Percentiles rank a stretch among this genome's conserved stretches.
Conservation (phyloP, 2,329 filamentous ascomycete genomes). For the Alternaria novae-zelandiae region DNA sequence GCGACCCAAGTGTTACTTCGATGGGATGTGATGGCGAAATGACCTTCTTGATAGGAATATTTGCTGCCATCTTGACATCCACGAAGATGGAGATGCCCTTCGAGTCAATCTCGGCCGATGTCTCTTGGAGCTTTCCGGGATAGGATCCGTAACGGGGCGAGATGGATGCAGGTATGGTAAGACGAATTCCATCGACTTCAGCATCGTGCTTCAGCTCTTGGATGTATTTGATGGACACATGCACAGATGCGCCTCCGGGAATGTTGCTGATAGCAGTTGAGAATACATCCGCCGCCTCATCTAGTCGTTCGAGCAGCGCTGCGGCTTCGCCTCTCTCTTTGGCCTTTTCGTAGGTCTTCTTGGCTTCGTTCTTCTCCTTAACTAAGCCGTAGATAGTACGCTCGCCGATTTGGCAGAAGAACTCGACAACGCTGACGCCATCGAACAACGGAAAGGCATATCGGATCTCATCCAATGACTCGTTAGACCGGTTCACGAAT, state of each 20-base stretch:
- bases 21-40: conserved; percentile 9
- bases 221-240: conserved; percentile 7
- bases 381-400: conserved; percentile 10
- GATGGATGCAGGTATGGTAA: conserved; percentile 1
- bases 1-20: conserved; percentile 5
- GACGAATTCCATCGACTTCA: conserved; percentile 7
- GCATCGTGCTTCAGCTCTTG: conserved; percentile 11
- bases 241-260: neutral
- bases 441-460: conserved; percentile 11
- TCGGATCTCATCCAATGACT: conserved; percentile 3
- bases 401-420: conserved; percentile 3
- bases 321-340: conserved; percentile 1
- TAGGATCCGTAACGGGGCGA: conserved; percentile 5
- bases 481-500: neutral
- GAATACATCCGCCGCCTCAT: conserved; percentile 11
- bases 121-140: neutral
- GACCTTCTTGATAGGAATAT: conserved; percentile 5
- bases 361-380: conserved; percentile 7
- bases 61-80: conserved; percentile 1
- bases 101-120: neutral
- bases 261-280: conserved; percentile 7
- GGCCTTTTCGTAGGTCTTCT: conserved; percentile 6
- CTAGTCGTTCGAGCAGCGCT: conserved; percentile 4
- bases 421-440: conserved; percentile 9
- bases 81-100: conserved; percentile 7